Percentiles rank a stretch among this genome's conserved stretches.
Evolutionary conservation across 1,284 basidiomycete genomes (phyloP).

Genomic region (Sporisorium graminicola): DNA sequence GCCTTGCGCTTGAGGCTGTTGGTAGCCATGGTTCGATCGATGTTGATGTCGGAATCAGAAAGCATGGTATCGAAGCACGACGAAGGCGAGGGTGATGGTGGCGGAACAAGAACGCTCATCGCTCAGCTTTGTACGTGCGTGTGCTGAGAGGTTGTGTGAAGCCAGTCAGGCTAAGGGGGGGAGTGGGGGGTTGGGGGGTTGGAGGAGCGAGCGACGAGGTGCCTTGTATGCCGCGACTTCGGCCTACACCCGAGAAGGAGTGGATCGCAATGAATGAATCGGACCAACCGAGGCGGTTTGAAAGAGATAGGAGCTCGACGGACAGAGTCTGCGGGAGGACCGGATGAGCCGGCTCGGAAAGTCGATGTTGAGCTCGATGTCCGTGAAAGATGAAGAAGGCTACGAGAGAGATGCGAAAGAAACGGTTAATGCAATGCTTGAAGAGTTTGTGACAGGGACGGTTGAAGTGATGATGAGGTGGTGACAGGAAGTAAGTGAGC

Average conservation of each 20-base stretch:
- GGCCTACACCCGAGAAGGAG: neutral
- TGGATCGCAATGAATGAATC: neutral
- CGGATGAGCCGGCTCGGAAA: constrained; percentile 9
- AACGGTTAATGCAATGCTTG: constrained; percentile 6
- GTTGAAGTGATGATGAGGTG: neutral
- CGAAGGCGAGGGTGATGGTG: constrained; percentile 52
- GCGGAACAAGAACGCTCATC: constrained; percentile 55
- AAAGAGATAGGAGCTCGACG: no score
- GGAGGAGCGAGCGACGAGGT: neutral
- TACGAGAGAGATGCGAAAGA: neutral
- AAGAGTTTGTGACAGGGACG: neutral
- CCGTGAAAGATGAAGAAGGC: neutral
- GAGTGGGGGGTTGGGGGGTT: neutral
- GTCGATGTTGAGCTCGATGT: neutral
- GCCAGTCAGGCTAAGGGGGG: neutral
- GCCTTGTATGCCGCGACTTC: neutral
- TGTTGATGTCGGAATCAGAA: constrained; percentile 51
- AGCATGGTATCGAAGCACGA: constrained; percentile 52
- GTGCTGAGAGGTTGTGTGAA: neutral
- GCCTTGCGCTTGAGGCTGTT: constrained; percentile 48
- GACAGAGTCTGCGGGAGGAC: neutral
- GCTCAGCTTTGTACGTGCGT: constrained; percentile 12
- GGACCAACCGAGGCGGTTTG: neutral
- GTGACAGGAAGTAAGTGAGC: neutral
- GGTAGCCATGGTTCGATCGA: constrained; percentile 41